Evolutionary conservation across 2,329 filamentous ascomycete genomes (phyloP), one percentile per base, ranked within the genome.

Genomic region (Graphilbum sp.): DNA sequence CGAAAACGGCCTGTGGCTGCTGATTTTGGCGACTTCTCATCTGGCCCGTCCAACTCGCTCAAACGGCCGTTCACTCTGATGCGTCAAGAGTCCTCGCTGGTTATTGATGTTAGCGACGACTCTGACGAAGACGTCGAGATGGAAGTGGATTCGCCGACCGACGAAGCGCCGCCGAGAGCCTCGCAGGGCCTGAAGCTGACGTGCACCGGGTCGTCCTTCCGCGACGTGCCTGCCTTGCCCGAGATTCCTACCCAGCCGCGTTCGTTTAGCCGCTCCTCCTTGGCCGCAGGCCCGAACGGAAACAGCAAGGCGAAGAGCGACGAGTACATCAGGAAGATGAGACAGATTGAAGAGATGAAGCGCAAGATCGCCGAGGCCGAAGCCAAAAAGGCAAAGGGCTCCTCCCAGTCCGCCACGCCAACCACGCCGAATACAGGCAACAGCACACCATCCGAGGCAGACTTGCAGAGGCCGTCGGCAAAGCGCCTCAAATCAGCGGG

Each of bases 21-120:
- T 5, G 79, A 86, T 50, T 77, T 81, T 45, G 73, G 81, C 43
- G 69, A 72, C n/a, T 61, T 64, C 17, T 57, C 62, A 0, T 51
- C 58, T 1, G 49, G 52, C 12, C 20, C n/a, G 3, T 50, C 59
- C 5, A 38, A 42, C 15, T 38, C 44, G 12, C 49, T 56, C 15
- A 82, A 81, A 47, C 72, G 77, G 35, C 69, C 73, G 4, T 76
- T 78, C 48, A 71, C 69, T 12, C 71, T 76, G 33, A 64, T 62
- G 34, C 63, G 65, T 19, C 61, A 68, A 37, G 66, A 77, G 19
- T 66, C 75, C 36, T 69, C 69, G 3, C 69, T 93, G 37, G 71
- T 94, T 30, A 93, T 94, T 47, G 74, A 92, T 46, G 78, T 92
- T 30, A 93, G 84, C 51, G 87, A 93, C 21, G 71, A 64, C 19